Conservation (phyloP, 768 basidiomycete species). For the Hortiboletus campestris region DNA sequence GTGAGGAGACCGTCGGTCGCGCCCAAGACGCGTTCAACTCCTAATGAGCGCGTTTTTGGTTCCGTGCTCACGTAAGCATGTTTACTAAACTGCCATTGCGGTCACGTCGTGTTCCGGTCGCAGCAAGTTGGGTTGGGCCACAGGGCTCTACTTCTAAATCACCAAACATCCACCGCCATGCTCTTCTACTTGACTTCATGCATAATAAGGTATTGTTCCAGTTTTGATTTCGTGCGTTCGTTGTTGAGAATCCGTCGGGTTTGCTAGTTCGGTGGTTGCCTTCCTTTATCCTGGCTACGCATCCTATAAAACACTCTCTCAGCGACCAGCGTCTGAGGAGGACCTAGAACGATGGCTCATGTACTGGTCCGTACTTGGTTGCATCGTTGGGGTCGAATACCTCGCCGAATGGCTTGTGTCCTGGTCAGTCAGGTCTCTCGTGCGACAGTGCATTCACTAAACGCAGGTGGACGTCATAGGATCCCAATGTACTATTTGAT, state of each 20-base stretch:
- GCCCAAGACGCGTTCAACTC: constrained; percentile 21
- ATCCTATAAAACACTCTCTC: constrained; percentile 91
- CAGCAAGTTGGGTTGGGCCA: not conserved
- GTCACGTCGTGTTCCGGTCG: constrained; percentile 13
- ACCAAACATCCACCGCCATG: constrained; percentile 27
- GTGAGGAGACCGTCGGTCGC: constrained; percentile 15
- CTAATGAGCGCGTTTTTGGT: constrained; percentile 26
- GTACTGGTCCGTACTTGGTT: constrained; percentile 93
- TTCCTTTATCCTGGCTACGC: constrained; percentile 94
- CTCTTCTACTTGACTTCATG: constrained; percentile 42
- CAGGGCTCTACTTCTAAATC: constrained; percentile 4
- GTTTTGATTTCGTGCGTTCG: constrained; percentile 27
- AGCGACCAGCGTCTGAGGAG: constrained; percentile 79
- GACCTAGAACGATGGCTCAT: constrained; percentile 94
- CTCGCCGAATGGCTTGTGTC: constrained; percentile 84
- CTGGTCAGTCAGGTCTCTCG: constrained; percentile 53
- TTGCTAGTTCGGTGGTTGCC: constrained; percentile 59
- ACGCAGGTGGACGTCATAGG: constrained; percentile 43
- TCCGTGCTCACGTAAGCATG: constrained; percentile 23
- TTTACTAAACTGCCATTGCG: not conserved
- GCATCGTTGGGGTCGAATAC: constrained; percentile 79
- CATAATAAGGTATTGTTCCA: constrained; percentile 36
- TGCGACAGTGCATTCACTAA: constrained; percentile 4
- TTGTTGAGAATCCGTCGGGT: not conserved
- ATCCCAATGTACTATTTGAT: constrained; percentile 84